Evolutionary conservation across 23 red algal species (phyloP).

Genomic region (Gracilaria gracilis): DNA sequence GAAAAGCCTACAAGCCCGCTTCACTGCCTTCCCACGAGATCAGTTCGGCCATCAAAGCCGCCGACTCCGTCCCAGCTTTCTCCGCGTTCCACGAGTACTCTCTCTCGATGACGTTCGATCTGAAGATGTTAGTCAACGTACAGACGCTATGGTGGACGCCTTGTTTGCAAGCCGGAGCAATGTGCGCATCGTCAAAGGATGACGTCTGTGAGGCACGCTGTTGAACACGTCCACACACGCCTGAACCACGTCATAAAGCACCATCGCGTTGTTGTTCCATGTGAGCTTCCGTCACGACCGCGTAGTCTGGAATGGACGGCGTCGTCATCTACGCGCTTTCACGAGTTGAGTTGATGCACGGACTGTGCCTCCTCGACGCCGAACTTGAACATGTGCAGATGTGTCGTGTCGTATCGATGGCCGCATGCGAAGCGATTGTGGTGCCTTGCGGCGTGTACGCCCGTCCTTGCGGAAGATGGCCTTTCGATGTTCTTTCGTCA

Average conservation of each 20-base stretch:
- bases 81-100: constrained; percentile 52
- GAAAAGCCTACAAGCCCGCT: too few relatives aligned
- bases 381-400: constrained; percentile 34
- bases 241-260: constrained; percentile 26
- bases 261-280: constrained; percentile 5
- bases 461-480: neutral
- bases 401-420: neutral
- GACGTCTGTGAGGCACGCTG: constrained; percentile 37
- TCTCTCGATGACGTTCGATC: constrained; percentile 49
- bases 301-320: constrained; percentile 23
- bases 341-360: constrained; percentile 19
- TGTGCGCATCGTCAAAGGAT: constrained; percentile 50
- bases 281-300: constrained; percentile 10
- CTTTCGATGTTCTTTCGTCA: neutral
- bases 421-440: constrained; percentile 37
- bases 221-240: constrained; percentile 44
- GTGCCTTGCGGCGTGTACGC: neutral
- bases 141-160: constrained; percentile 45
- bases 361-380: constrained; percentile 8
- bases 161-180: constrained; percentile 59
- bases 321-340: constrained; percentile 12
- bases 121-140: constrained; percentile 30
- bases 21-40: constrained; percentile 31
- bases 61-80: constrained; percentile 49
- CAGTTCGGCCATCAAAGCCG: constrained; percentile 39